Percentiles rank a stretch among this genome's conserved stretches.
Conservation (phyloP, 805 yeast genomes). For the Lachancea meyersii region DNA sequence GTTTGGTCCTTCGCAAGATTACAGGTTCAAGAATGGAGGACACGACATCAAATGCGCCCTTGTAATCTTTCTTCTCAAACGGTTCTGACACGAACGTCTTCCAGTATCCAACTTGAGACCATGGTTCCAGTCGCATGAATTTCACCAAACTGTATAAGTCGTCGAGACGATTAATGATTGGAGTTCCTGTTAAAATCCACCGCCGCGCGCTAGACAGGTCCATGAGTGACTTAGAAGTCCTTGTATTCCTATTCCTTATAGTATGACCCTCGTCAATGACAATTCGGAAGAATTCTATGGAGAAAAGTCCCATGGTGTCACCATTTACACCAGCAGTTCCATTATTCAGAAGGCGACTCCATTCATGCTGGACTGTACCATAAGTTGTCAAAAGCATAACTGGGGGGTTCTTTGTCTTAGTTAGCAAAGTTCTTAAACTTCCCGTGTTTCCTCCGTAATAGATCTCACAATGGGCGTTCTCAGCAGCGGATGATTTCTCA, state of each 20-base stretch:
- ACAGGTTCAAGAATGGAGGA: slow-evolving; percentile 81
- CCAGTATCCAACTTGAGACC: slow-evolving; percentile 85
- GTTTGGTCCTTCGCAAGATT: slow-evolving; percentile 76
- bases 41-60: slow-evolving; percentile 75
- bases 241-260: slow-evolving; percentile 71
- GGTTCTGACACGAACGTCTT: slow-evolving; percentile 77
- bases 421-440: slow-evolving; percentile 43
- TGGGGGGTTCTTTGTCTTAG: slow-evolving; percentile 45
- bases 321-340: slow-evolving; percentile 13
- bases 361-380: slow-evolving; percentile 80
- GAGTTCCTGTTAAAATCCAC: slow-evolving; percentile 92
- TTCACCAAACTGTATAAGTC: slow-evolving; percentile 74
- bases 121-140: slow-evolving; percentile 77
- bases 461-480: slow-evolving; percentile 44
- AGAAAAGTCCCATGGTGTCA: slow-evolving; percentile 50
- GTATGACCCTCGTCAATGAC: slow-evolving; percentile 88
- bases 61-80: slow-evolving; percentile 64
- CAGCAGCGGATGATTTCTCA: slow-evolving; percentile 45
- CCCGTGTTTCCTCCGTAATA: slow-evolving; percentile 70
- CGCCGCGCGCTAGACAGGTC: slow-evolving; percentile 57
- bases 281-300: slow-evolving; percentile 67
- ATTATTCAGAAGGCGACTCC: slow-evolving; percentile 39
- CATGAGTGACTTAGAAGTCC: slow-evolving; percentile 71
- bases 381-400: slow-evolving; percentile 75
- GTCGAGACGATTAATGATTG: slow-evolving; percentile 81